Percentiles rank a stretch among this genome's conserved stretches.
Evolutionary conservation across 2,329 filamentous ascomycete genomes (phyloP).

Genomic region (Colletotrichum horii): DNA sequence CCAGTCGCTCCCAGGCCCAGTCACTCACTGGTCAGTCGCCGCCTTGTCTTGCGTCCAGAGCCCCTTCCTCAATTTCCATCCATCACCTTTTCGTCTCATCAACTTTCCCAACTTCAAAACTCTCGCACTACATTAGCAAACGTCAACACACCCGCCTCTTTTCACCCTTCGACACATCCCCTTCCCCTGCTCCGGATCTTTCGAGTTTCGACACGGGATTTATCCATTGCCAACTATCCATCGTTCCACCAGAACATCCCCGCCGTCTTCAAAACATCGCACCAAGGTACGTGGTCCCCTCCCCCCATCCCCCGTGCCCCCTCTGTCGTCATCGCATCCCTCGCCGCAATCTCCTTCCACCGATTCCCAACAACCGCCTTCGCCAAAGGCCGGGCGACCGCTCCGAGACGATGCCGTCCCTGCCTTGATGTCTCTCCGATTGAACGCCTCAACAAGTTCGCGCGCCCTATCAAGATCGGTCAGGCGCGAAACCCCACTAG

Average conservation of each 20-base stretch:
- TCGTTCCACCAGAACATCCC: slow-evolving; percentile 16
- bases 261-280: slow-evolving; percentile 21
- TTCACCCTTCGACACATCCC: slow-evolving; percentile 17
- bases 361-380: slow-evolving; percentile 14
- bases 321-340: slow-evolving; percentile 46
- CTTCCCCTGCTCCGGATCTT: slow-evolving; percentile 20
- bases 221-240: slow-evolving; percentile 8
- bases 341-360: slow-evolving; percentile 22
- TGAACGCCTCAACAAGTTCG: slow-evolving; percentile 8
- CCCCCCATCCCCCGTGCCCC: slow-evolving; percentile 29
- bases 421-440: slow-evolving; percentile 2
- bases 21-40: neutral
- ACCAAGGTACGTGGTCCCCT: slow-evolving; percentile 25
- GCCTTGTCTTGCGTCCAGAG: slow-evolving; percentile 26
- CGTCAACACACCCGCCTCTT: slow-evolving; percentile 26
- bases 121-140: slow-evolving; percentile 27
- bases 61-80: slow-evolving; percentile 37
- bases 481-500: slow-evolving; percentile 23
- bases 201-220: slow-evolving; percentile 12
- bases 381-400: neutral
- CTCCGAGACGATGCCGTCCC: neutral
- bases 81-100: slow-evolving; percentile 36
- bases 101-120: slow-evolving; percentile 33
- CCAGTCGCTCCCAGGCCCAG: neutral
- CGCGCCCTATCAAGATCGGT: slow-evolving; percentile 13